Evolutionary conservation across 1,139 yeast species (phyloP), one percentile per base, ranked within the genome.

Genomic region (Keqinozyma sinolaborantium): DNA sequence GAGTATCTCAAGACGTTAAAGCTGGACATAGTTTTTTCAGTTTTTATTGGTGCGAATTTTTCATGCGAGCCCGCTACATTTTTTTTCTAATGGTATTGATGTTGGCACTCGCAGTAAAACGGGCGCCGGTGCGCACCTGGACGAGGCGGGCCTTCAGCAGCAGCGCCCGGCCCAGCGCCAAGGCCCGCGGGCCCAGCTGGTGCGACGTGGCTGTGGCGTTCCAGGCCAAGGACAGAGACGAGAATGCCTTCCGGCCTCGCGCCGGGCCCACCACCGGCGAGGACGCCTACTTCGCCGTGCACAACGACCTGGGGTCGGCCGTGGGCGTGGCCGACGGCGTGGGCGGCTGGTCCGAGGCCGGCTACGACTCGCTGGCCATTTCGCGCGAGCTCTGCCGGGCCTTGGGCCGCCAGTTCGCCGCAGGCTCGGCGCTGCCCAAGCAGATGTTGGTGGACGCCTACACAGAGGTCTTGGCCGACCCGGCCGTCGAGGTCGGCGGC

Each of bases 241-340:
- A 63, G 31, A 40, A 60, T 23, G 78, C 77, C 43, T 56, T 60
- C 58, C 13, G 45, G 54, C 14, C 61, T 72, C 2, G 73, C 73
- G 1, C 38, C 52, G 25, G 44, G 50, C 18, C 79, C 86, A 1
- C 80, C 84, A 73, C 92, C 2, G 98, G 97, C 4, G 97, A 90
- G 51, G 98, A 90, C 54, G 85, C 87, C 45, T 83, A 75, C 47
- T 81, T 90, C 44, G 68, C 79, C 23, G 66, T 79, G 5, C 56
- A 62, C 6, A 51, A 54, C 14, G 64, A 62, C 9, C 69, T 75
- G 7, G 70, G 65, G 3, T 51, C 83, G 2, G 78, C 90, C 0
- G 70, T 86, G 6, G 97, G 96, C 7, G 97, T 92, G 2, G 92
- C 97, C 3, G 98, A 92, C 57, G 98, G 98, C 13, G 97, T 92